These are phyloP conservation scores for Oidium heveae DNA, from an alignment of 2,329 filamentous ascomycete genomes.

Conservation along the genomic window DNA sequence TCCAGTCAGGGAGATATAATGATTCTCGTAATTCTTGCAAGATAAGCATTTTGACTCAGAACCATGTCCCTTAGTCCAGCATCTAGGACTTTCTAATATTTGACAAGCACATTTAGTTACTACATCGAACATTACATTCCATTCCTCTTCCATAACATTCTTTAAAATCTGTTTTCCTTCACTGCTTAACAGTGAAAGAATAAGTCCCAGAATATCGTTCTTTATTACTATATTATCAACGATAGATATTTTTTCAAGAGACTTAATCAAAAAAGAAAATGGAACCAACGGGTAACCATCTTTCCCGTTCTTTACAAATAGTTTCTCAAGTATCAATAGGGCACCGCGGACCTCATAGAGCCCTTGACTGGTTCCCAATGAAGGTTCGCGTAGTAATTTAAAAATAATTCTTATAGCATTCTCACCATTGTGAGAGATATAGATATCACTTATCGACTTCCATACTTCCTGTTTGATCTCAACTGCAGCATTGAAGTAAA, in stretches of 20 bases:
- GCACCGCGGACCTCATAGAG: constrained; percentile 34
- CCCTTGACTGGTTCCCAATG: constrained; percentile 22
- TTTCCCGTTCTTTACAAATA: constrained; percentile 31
- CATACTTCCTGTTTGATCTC: constrained; percentile 37
- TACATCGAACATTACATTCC: constrained; percentile 33
- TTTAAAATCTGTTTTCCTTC: constrained; percentile 26
- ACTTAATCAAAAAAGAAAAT: constrained; percentile 31
- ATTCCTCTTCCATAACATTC: constrained; percentile 38
- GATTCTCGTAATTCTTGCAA: constrained; percentile 4
- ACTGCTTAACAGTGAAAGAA: constrained; percentile 27
- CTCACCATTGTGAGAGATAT: constrained; percentile 49
- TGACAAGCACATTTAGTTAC: constrained; percentile 25
- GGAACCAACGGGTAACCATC: constrained; percentile 35
- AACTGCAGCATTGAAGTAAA: constrained; percentile 35
- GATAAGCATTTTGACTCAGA: constrained; percentile 4
- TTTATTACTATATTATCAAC: constrained; percentile 13
- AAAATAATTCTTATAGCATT: constrained; percentile 40
- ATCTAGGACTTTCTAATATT: constrained; percentile 8
- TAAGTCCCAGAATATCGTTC: constrained; percentile 13
- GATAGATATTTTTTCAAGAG: constrained; percentile 24
- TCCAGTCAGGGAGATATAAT: constrained; percentile 9
- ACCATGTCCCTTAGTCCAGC: constrained; percentile 6
- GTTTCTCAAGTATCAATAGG: constrained; percentile 34
- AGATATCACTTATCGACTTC: constrained; percentile 44
- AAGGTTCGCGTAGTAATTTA: constrained; percentile 29